Base-by-base conservation (phyloP, 2,329 filamentous ascomycete species). In the Claviceps spartinae region DNA sequence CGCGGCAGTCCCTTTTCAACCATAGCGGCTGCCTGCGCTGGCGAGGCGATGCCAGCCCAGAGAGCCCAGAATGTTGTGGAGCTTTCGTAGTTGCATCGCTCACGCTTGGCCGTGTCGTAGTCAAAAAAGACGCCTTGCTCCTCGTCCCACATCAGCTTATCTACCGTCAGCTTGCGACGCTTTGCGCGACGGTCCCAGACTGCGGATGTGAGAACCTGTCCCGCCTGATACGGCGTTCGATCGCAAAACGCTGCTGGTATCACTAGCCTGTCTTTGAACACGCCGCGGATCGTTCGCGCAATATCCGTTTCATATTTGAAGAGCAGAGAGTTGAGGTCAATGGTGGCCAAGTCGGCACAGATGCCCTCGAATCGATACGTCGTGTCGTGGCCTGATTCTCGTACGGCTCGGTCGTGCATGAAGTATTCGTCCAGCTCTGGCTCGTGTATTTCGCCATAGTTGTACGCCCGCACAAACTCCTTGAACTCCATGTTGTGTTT, bases 251-350 rank as follows among this genome's bases (percentile, higher is more conserved):
- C 90, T 0, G 75, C 76, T 0, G 91, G 90, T 45, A 98, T 82
- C n/a, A 75, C 72, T 4, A 98, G 77, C 59, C 79, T 83, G 67
- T 97, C 91, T 52, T 80, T 78, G 67, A 97, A 97, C 59, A 88
- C 76, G 48, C 77, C 85, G 52, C 88, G 86, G 60, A 98, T 95
- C 8, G 82, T 85, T 55, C 86, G 82, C 2, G 87, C 84, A 64
- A 98, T 96, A 62, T 98, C 93, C 34, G 83, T 83, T 69, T 98
- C 93, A 64, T 97, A 97, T 70, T 97, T 97, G 79, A 93, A 98
- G 30, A 98, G 73, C 34, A 95, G 75, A 30, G 89, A 93, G 71
- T 98, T 97, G 52, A 97, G 77, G 63, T 98, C 93, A 54, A 97
- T 88, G 0, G 90, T 96, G 11, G 90, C 93, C 26, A 97, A 74